A percentile compares a stretch with the other conserved stretches of the same genome.
Conservation (phyloP, 805 yeast genomes). For the Candida arabinofermentans region DNA sequence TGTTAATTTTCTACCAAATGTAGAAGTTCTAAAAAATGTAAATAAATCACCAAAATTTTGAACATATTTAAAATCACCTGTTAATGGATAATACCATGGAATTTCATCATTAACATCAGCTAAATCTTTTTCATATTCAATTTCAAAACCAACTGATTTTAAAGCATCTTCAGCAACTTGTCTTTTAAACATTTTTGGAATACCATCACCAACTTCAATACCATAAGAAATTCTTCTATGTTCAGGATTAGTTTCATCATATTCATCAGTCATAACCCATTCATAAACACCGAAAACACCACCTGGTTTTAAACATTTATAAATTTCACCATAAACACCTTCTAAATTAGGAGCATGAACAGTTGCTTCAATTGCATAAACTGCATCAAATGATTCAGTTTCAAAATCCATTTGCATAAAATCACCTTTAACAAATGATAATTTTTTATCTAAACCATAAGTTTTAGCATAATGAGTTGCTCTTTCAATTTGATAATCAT, state of each 20-base stretch:
- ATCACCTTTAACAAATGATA: constrained; percentile 91
- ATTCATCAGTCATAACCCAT: constrained; percentile 97
- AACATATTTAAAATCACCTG: constrained; percentile 89
- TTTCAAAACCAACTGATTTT: constrained; percentile 79
- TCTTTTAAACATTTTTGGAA: constrained; percentile 90
- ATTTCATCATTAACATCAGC: constrained; percentile 78
- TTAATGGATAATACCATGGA: constrained; percentile 97
- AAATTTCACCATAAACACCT: constrained; percentile 93
- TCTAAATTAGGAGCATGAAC: constrained; percentile 96
- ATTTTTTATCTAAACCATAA: constrained; percentile 63
- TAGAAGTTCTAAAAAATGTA: constrained; percentile 86
- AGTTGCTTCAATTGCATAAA: constrained; percentile 97
- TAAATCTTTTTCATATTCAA: constrained; percentile 71
- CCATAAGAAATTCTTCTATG: constrained; percentile 96
- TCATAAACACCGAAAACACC: constrained; percentile 97
- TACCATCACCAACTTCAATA: constrained; percentile 97
- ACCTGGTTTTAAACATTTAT: constrained; percentile 94
- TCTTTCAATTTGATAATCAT: constrained; percentile 93
- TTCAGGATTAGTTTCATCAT: constrained; percentile 80
- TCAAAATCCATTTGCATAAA: constrained; percentile 99
- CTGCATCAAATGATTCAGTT: constrained; percentile 88
- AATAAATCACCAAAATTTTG: constrained; percentile 74
- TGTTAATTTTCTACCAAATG: constrained; percentile 80
- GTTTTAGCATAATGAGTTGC: constrained; percentile 76
- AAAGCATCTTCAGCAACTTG: constrained; percentile 87